Conservation (phyloP, 345 rosid genomes). For the Gossypium longicalyx region DNA sequence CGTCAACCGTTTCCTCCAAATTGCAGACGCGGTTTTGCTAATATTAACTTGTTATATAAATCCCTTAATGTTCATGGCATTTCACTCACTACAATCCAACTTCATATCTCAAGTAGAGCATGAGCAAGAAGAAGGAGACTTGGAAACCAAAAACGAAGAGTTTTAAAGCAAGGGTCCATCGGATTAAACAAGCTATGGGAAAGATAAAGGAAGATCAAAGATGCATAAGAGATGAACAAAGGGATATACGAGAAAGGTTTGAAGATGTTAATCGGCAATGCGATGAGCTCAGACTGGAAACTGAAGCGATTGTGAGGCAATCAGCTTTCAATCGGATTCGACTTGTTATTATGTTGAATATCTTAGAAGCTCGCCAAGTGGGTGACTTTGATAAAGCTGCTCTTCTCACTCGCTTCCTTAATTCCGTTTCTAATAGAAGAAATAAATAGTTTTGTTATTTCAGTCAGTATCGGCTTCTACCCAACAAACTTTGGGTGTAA, state of each 20-base stretch:
- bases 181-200: neutral
- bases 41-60: neutral
- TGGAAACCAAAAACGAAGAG: neutral
- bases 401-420: neutral
- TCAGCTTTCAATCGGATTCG: slow-evolving; percentile 3
- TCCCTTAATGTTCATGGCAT: neutral
- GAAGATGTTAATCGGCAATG: slow-evolving; percentile 1
- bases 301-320: neutral
- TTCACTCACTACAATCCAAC: neutral
- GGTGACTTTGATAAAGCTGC: neutral
- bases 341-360: neutral
- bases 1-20: neutral
- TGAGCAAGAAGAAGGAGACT: neutral
- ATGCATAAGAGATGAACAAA: neutral
- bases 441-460: neutral
- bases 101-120: neutral
- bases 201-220: slow-evolving; percentile 11
- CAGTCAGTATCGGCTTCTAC: neutral
- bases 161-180: neutral
- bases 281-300: neutral
- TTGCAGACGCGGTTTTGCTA: neutral
- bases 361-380: neutral
- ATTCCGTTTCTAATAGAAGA: neutral
- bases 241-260: neutral
- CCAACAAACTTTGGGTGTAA: too few species aligned